Conservation (phyloP, 768 basidiomycete genomes). For the Suillus plorans region DNA sequence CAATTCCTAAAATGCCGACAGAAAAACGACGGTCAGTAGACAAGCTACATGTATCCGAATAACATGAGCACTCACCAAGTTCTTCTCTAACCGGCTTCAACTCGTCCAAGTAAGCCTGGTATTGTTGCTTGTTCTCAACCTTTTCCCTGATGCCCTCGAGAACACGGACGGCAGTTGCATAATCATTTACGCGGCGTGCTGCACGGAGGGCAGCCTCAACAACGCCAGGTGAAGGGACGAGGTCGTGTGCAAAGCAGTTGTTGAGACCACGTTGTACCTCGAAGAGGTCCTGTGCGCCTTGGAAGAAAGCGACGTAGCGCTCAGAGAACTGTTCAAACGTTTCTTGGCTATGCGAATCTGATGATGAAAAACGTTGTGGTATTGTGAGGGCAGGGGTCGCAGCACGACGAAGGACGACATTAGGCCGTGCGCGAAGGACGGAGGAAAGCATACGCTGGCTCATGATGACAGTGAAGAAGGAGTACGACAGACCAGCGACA, state of each 20-base stretch:
- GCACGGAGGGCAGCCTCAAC: conserved; percentile 87
- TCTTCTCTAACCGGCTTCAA: conserved; percentile 87
- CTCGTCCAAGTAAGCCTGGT: conserved; percentile 90
- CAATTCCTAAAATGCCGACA: conserved; percentile 43
- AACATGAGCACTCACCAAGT: conserved; percentile 59
- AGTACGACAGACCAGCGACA: conserved; percentile 2
- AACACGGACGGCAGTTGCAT: conserved; percentile 92
- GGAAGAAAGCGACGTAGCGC: conserved; percentile 93
- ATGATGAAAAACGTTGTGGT: conserved; percentile 36
- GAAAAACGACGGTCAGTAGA: conserved; percentile 2
- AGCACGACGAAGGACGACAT: conserved; percentile 38
- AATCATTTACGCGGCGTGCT: conserved; percentile 92
- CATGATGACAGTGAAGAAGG: conserved; percentile 39
- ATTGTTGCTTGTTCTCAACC: conserved; percentile 96
- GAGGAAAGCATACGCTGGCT: conserved; percentile 59
- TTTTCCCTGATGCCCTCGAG: conserved; percentile 97
- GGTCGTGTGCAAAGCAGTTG: conserved; percentile 99
- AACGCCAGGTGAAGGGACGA: conserved; percentile 83
- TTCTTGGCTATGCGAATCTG: conserved; percentile 78
- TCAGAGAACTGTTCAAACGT: conserved; percentile 92
- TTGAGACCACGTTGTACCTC: conserved; percentile 99
- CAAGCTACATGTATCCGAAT: not conserved
- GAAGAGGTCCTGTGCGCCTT: conserved; percentile 91
- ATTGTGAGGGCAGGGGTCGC: conserved; percentile 40
- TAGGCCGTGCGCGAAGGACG: conserved; percentile 62